A percentile compares a stretch with the other conserved stretches of the same genome.
These are phyloP conservation scores for Botrytis hyacinthi DNA, from an alignment of 2,329 filamentous ascomycete genomes.

Conservation along the genomic window DNA sequence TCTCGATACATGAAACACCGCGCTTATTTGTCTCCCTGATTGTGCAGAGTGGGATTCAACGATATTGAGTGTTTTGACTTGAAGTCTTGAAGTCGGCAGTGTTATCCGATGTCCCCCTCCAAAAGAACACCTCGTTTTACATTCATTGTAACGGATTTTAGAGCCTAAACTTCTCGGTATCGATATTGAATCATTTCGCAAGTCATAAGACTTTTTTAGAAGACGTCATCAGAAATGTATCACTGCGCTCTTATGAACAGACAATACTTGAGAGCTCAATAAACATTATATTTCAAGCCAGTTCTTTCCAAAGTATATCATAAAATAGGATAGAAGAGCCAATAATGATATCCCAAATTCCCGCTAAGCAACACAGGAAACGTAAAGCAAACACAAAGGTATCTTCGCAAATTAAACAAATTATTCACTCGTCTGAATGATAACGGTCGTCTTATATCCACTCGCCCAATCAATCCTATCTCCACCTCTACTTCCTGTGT, in stretches of 20 bases:
- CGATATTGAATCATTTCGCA: background rate
- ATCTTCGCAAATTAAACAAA: background rate
- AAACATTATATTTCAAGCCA: background rate
- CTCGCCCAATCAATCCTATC: constrained; percentile 6
- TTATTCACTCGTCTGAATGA: constrained; percentile 18
- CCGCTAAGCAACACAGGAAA: constrained; percentile 8
- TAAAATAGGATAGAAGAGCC: background rate
- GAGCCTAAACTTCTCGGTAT: background rate
- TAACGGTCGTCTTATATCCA: constrained; percentile 11
- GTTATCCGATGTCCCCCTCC: background rate
- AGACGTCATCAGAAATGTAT: background rate
- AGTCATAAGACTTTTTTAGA: background rate
- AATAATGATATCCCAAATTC: background rate
- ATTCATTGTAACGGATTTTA: background rate
- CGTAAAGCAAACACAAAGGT: background rate
- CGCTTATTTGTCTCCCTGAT: no score
- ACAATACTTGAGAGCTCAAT: background rate
- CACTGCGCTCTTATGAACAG: background rate
- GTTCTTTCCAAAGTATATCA: background rate
- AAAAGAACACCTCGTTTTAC: background rate
- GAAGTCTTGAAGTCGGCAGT: background rate
- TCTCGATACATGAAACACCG: rapidly evolving
- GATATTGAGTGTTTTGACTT: background rate
- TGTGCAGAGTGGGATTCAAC: no score
- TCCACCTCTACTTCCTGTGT: background rate